These are phyloP conservation scores for Colletotrichum sp. DNA, from an alignment of 2,329 filamentous ascomycete genomes.

Conservation along the genomic window DNA sequence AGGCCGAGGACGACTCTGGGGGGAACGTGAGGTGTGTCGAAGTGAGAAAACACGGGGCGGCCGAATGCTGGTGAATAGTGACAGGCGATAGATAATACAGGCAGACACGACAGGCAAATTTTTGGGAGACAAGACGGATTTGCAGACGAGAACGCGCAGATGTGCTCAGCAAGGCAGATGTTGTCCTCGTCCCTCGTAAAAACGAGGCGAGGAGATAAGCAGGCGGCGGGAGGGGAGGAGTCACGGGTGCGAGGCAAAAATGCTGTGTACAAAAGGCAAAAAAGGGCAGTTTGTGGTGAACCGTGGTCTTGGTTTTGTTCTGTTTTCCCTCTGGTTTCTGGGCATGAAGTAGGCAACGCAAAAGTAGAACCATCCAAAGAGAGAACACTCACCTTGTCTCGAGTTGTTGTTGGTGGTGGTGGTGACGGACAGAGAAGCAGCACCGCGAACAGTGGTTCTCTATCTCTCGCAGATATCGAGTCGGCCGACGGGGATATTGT, in stretches of 20 bases:
- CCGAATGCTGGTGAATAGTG: not conserved
- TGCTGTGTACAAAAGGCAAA: conserved; percentile 2
- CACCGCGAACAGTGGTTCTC: conserved; percentile 8
- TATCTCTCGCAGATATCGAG: not conserved
- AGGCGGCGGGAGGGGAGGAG: not conserved
- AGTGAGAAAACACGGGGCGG: conserved; percentile 3
- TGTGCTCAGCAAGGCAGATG: not conserved
- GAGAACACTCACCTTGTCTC: conserved; percentile 8
- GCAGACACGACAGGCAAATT: conserved; percentile 1
- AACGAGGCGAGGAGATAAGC: conserved; percentile 1
- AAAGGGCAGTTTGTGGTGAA: not conserved
- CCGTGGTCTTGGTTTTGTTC: not conserved
- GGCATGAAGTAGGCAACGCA: not conserved
- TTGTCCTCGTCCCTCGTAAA: not conserved
- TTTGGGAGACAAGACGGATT: not conserved
- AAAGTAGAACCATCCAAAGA: not conserved
- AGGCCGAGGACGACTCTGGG: not conserved
- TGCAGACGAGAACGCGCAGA: not conserved
- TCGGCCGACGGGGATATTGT: not conserved
- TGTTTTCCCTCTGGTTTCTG: not conserved
- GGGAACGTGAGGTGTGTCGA: not conserved
- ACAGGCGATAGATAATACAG: conserved; percentile 3
- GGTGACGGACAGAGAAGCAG: not conserved
- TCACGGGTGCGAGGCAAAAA: conserved; percentile 12
- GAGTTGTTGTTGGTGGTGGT: not conserved